Evolutionary conservation across 371 early-diverging fungal genomes (phyloP).

Genomic region (Pancytospora philotis): DNA sequence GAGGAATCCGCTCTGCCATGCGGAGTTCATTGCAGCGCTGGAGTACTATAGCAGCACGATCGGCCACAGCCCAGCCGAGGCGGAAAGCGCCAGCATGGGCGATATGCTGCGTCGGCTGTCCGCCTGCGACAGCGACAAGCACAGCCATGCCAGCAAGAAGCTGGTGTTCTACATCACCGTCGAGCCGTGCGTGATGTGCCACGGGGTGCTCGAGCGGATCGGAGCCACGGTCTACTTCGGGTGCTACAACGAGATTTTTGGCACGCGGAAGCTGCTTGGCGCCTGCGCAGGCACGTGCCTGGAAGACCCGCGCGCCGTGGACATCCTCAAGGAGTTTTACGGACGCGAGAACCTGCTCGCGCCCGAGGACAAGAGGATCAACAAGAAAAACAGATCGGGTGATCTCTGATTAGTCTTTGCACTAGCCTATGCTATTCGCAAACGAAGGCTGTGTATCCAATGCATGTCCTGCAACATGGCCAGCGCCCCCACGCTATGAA

Average conservation of each 20-base stretch:
- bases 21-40: conserved; percentile 46
- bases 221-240: conserved; percentile 42
- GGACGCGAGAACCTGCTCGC: conserved; percentile 30
- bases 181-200: conserved; percentile 97
- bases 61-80: not conserved
- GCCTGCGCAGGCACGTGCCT: conserved; percentile 4
- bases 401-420: too few species aligned
- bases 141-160: not conserved
- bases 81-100: conserved; percentile 58
- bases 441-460: too few species aligned
- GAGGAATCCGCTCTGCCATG: conserved; percentile 46
- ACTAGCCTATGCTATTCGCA: too few species aligned
- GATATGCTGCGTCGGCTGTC: conserved; percentile 80
- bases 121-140: conserved; percentile 59
- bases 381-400: not conserved
- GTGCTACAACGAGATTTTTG: conserved; percentile 57
- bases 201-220: conserved; percentile 65
- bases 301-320: conserved; percentile 20
- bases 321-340: conserved; percentile 42
- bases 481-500: too few species aligned
- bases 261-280: conserved; percentile 39
- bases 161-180: conserved; percentile 78
- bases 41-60: conserved; percentile 38
- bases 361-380: conserved; percentile 9
- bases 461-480: too few species aligned